A percentile compares a stretch with the other conserved stretches of the same genome.
Conservation (phyloP, 2,329 filamentous ascomycete genomes). For the Nemania diffusa region DNA sequence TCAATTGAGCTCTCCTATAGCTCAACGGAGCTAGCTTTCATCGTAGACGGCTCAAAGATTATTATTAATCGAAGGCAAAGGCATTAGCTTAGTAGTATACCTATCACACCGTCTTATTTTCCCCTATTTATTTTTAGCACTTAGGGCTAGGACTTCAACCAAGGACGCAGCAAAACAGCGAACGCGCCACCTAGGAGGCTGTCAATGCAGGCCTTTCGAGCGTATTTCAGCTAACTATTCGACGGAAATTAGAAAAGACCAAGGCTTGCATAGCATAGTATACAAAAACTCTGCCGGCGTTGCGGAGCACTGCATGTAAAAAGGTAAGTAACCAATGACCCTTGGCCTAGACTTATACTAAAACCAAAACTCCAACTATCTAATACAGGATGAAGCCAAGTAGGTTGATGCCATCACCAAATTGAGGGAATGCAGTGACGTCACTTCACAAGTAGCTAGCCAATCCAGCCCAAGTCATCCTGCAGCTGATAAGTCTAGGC, state of each 20-base stretch:
- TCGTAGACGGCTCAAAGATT: too few relatives aligned
- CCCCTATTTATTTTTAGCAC: not conserved
- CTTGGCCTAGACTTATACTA: not conserved
- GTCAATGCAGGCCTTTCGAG: not conserved
- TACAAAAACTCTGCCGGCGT: not conserved
- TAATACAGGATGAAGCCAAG: too few relatives aligned
- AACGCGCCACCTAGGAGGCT: not conserved
- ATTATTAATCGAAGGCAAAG: not conserved
- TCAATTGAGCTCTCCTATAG: too few relatives aligned
- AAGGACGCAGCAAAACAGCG: not conserved
- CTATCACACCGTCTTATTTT: not conserved
- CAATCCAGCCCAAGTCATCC: not conserved
- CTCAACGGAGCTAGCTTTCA: too few relatives aligned
- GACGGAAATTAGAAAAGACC: not conserved
- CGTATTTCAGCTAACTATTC: not conserved
- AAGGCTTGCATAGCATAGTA: not conserved
- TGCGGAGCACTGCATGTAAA: not conserved
- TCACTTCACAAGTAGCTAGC: not conserved
- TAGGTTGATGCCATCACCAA: not conserved
- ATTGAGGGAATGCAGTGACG: not conserved
- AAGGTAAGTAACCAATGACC: not conserved
- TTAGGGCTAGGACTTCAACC: not conserved
- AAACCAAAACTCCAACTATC: not conserved
- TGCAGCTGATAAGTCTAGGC: constrained; percentile 19
- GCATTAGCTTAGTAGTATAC: too few relatives aligned